These are phyloP conservation scores for Clausena lansium DNA, from an alignment of 345 rosid species.

Conservation along the genomic window DNA sequence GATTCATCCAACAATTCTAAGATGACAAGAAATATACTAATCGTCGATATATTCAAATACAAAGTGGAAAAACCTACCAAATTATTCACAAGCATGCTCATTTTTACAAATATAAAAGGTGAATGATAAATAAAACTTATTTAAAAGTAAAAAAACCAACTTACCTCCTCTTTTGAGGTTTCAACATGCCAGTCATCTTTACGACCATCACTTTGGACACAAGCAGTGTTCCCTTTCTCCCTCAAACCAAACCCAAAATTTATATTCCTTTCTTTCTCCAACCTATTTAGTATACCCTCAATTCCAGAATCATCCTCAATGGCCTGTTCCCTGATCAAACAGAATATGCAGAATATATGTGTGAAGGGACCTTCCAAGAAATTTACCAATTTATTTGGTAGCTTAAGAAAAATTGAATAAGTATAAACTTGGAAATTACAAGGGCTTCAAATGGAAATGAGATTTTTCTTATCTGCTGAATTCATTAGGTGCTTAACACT, in stretches of 20 bases:
- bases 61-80: constrained; percentile 1
- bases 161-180: constrained; percentile 48
- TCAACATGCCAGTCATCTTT: constrained; percentile 34
- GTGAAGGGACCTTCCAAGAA: constrained; percentile 14
- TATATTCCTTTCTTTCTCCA: constrained; percentile 80
- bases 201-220: constrained; percentile 18
- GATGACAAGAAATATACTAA: neutral
- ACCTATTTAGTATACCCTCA: constrained; percentile 75
- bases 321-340: constrained; percentile 51
- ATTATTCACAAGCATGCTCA: neutral
- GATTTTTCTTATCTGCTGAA: neutral
- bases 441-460: neutral
- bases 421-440: neutral
- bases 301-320: constrained; percentile 55
- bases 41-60: neutral
- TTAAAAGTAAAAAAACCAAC: constrained; percentile 18
- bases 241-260: constrained; percentile 58
- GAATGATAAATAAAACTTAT: neutral
- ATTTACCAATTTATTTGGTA: neutral
- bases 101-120: neutral
- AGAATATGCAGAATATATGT: constrained; percentile 6
- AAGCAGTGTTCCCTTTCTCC: constrained; percentile 36
- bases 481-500: neutral
- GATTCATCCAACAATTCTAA: constrained; percentile 7
- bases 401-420: neutral